Base-by-base conservation (phyloP, 1,139 yeast species). In the Suhomyces taliae region DNA sequence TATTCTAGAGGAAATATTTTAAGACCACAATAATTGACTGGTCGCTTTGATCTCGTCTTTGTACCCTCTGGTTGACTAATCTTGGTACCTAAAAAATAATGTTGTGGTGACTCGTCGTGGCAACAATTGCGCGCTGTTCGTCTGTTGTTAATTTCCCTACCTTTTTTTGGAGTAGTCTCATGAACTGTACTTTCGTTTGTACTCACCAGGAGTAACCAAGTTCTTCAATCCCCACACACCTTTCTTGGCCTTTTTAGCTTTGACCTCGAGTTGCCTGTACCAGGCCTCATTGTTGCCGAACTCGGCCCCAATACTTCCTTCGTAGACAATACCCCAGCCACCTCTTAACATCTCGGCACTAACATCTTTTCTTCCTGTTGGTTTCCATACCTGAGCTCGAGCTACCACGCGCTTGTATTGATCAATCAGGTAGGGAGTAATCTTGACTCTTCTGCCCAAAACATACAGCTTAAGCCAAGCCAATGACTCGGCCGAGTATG, bases 371-470 rank as follows among this genome's bases (percentile, higher is more conserved):
- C 76, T 76, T 0, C 96, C 95, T 5, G 80, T 79, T 79, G 86
- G 80, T 64, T 84, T 85, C 81, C 88, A 79, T 8, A 89, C 81
- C 51, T 78, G 76, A 9, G 87, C 95, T 53, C 87, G 83, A 1
- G 90, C 95, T 3, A 93, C 98, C 27, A 90, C 85, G 43, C 99
- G 72, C 48, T 85, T 86, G 64, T 95, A 93, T 65, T 93, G 98
- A 65, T 93, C 99, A 4, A 87, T 70, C 38, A 87, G 76, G 43
- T 87, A 76, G 0, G 98, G 97, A 45, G 87, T 82, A 6, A 93
- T 78, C 48, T 86, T 79, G 8, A 91, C 85, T 47, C 77, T 73
- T 40, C 80, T 74, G 1, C 95, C 93, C 43, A 85, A 60, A 0
- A 91, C 60, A 56, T 81, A 86, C 14, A 67, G 57, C 39, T 85